A percentile compares a stretch with the other conserved stretches of the same genome.
These are phyloP conservation scores for Podaxis sp. DNA, from an alignment of 768 basidiomycete genomes.

Conservation along the genomic window DNA sequence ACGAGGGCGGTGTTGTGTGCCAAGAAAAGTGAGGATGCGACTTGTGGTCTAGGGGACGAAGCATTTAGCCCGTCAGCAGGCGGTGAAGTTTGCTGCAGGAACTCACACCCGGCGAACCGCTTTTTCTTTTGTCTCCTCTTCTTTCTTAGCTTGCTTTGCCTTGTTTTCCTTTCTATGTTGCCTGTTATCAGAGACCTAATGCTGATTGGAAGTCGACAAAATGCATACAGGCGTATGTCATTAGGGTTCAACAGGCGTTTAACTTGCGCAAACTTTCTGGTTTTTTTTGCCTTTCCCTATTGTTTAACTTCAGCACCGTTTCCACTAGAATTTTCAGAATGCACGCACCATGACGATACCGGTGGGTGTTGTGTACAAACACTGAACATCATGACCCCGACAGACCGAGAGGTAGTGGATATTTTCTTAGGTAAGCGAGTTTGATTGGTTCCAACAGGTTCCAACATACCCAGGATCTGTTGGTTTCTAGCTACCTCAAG, in stretches of 20 bases:
- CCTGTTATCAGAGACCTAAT: constrained; percentile 13
- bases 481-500: too few relatives aligned
- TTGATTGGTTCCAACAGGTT: background rate
- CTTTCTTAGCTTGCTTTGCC: constrained; percentile 83
- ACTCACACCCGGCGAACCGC: constrained; percentile 78
- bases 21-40: constrained; percentile 91
- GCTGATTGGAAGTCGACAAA: constrained; percentile 2
- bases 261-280: constrained; percentile 90
- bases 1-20: constrained; percentile 95
- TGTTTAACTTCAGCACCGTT: background rate
- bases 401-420: background rate
- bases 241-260: constrained; percentile 94
- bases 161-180: constrained; percentile 85
- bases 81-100: background rate
- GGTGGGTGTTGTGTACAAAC: background rate
- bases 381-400: background rate
- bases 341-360: background rate
- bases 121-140: constrained; percentile 77
- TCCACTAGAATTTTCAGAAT: background rate
- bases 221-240: constrained; percentile 78
- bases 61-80: background rate
- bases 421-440: constrained; percentile 4
- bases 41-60: constrained; percentile 58
- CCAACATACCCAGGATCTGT: too few relatives aligned
- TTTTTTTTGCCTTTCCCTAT: constrained; percentile 90